A percentile compares a stretch with the other conserved stretches of the same genome.
Conservation (phyloP, 352 stramenopile genomes). For the Blastocystis hominis region DNA sequence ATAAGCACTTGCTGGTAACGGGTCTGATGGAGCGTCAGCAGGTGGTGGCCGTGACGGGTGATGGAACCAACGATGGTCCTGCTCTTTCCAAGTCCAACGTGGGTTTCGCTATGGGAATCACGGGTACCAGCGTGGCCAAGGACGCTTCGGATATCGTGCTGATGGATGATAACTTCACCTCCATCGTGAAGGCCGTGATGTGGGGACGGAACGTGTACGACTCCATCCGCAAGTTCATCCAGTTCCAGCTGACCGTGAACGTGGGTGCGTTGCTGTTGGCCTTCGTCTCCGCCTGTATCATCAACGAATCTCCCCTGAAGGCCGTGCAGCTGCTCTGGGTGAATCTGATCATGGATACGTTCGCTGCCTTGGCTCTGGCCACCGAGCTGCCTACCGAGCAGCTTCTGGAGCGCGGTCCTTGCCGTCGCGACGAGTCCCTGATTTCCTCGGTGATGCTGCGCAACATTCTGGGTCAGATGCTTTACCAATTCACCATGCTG, state of each 20-base stretch:
- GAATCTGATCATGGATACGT: constrained; percentile 97
- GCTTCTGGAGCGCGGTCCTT: constrained; percentile 79
- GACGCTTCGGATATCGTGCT: constrained; percentile 93
- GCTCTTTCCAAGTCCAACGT: constrained; percentile 75
- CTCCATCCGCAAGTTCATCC: constrained; percentile 88
- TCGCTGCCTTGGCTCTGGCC: constrained; percentile 82
- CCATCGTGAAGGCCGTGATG: constrained; percentile 87
- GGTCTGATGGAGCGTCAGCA: constrained; percentile 62
- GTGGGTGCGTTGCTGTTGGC: constrained; percentile 79
- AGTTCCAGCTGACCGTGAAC: constrained; percentile 90
- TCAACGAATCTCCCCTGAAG: constrained; percentile 73
- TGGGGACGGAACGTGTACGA: constrained; percentile 89
- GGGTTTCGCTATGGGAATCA: constrained; percentile 87
- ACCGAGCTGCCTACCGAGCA: constrained; percentile 79
- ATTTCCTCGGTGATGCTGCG: constrained; percentile 83
- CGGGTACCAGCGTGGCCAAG: constrained; percentile 90
- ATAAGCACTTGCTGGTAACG: constrained; percentile 63
- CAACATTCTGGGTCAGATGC: constrained; percentile 82
- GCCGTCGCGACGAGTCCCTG: constrained; percentile 75
- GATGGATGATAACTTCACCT: constrained; percentile 92
- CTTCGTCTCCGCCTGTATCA: constrained; percentile 70
- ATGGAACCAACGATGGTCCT: constrained; percentile 95
- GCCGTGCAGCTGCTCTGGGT: constrained; percentile 92
- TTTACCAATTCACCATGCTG: constrained; percentile 78
- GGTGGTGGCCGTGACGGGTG: constrained; percentile 94